Evolutionary conservation across 441 rosid species (phyloP).

Genomic region (Brassica hybrid): DNA sequence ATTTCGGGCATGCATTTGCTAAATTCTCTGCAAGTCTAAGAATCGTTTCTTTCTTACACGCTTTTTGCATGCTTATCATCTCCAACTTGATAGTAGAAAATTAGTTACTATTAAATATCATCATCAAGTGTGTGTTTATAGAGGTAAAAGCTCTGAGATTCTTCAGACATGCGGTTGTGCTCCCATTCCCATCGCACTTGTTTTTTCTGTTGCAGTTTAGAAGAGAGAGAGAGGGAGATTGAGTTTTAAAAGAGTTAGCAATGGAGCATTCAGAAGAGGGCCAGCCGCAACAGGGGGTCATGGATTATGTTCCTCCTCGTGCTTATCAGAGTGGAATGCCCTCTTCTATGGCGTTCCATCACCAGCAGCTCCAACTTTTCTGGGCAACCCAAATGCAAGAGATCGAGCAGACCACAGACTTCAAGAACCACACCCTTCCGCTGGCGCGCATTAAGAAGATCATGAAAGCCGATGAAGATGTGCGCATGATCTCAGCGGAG

Average conservation of each 20-base stretch:
- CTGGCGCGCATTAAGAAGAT: slow-evolving; percentile 92
- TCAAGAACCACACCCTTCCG: slow-evolving; percentile 88
- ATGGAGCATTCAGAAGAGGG: slow-evolving; percentile 40
- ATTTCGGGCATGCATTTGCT: neutral
- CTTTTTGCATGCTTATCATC: slow-evolving; percentile 8
- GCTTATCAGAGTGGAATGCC: slow-evolving; percentile 48
- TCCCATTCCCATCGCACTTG: neutral
- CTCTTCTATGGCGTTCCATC: slow-evolving; percentile 53
- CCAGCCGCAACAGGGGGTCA: slow-evolving; percentile 55
- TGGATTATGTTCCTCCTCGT: slow-evolving; percentile 46
- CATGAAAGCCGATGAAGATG: slow-evolving; percentile 96
- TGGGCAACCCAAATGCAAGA: slow-evolving; percentile 90
- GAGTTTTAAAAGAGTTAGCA: neutral
- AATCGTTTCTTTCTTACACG: neutral
- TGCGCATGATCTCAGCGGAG: slow-evolving; percentile 91
- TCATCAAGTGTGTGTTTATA: neutral
- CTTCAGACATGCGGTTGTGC: neutral
- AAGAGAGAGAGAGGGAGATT: neutral
- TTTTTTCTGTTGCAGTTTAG: neutral
- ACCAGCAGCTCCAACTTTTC: slow-evolving; percentile 82
- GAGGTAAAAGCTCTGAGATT: neutral
- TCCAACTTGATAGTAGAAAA: neutral
- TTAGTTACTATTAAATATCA: neutral
- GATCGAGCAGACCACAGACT: slow-evolving; percentile 75
- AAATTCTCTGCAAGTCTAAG: neutral